These are phyloP conservation scores for Citeromyces siamensis DNA, from an alignment of 1,139 yeast genomes.

Conservation along the genomic window DNA sequence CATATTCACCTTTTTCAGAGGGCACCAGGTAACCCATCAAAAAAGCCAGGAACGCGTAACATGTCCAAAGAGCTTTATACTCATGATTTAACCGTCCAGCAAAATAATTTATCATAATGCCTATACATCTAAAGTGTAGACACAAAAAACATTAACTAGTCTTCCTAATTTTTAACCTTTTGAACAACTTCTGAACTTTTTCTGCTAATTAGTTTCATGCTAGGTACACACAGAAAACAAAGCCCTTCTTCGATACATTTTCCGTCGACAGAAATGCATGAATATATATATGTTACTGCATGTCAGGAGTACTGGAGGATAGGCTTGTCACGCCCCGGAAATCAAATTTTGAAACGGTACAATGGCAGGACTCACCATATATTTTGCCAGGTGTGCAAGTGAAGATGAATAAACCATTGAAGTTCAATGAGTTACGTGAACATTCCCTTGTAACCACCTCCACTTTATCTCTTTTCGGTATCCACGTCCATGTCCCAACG, in stretches of 20 bases:
- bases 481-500: constrained; percentile 7
- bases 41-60: too few relatives aligned
- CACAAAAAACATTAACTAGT: too few relatives aligned
- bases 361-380: constrained; percentile 1
- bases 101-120: too few relatives aligned
- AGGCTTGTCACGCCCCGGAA: background rate
- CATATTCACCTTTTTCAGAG: too few relatives aligned
- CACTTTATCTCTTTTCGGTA: constrained; percentile 5
- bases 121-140: too few relatives aligned
- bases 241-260: background rate
- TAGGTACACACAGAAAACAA: too few relatives aligned
- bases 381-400: background rate
- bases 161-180: too few relatives aligned
- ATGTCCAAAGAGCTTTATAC: too few relatives aligned
- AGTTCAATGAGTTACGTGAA: background rate
- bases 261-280: background rate
- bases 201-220: too few relatives aligned
- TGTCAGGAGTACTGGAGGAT: background rate
- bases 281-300: background rate
- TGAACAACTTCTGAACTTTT: too few relatives aligned
- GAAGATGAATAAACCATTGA: background rate
- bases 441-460: constrained; percentile 5
- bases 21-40: too few relatives aligned
- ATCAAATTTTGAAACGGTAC: background rate
- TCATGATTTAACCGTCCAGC: too few relatives aligned